Conservation (phyloP, 208 protist genomes). For the Trypanosoma rangeli region DNA sequence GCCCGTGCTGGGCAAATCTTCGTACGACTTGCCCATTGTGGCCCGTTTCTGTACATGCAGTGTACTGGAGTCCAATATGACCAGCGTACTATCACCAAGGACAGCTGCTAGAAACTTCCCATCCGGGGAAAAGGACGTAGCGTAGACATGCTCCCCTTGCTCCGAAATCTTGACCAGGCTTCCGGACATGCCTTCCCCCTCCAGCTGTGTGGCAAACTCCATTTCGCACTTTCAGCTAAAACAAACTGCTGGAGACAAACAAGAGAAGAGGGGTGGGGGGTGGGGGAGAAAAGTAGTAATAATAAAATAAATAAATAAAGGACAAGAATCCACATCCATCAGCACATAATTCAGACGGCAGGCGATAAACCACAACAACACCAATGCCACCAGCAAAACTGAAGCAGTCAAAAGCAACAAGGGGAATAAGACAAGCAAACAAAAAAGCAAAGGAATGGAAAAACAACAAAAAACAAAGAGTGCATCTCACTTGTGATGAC, state of each 20-base stretch:
- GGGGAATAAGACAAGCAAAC: background rate
- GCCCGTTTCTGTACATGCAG: slow-evolving; percentile 25
- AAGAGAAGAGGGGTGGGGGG: background rate
- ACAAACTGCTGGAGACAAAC: background rate
- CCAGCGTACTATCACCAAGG: slow-evolving; percentile 52
- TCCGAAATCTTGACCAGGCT: slow-evolving; percentile 24
- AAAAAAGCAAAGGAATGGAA: background rate
- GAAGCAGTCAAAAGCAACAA: background rate
- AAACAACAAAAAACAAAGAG: background rate
- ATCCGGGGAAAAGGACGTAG: slow-evolving; percentile 43
- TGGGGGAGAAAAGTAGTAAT: background rate
- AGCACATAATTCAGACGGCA: no score
- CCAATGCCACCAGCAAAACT: background rate
- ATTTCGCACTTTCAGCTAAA: background rate
- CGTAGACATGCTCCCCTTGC: slow-evolving; percentile 41
- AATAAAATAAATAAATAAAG: background rate
- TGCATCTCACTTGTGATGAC: background rate
- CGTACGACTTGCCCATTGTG: slow-evolving; percentile 33
- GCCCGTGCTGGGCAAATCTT: slow-evolving; percentile 50
- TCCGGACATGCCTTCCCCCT: slow-evolving; percentile 11
- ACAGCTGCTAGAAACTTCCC: slow-evolving; percentile 52
- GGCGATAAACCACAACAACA: background rate
- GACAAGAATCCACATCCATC: no score
- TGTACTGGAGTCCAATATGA: slow-evolving; percentile 38
- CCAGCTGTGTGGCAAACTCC: background rate